Percentiles rank a stretch among this genome's conserved stretches.
phyloP scores from a whole-genome alignment of 371 early-diverging fungal species.

The Mucor saturninus region DNA sequence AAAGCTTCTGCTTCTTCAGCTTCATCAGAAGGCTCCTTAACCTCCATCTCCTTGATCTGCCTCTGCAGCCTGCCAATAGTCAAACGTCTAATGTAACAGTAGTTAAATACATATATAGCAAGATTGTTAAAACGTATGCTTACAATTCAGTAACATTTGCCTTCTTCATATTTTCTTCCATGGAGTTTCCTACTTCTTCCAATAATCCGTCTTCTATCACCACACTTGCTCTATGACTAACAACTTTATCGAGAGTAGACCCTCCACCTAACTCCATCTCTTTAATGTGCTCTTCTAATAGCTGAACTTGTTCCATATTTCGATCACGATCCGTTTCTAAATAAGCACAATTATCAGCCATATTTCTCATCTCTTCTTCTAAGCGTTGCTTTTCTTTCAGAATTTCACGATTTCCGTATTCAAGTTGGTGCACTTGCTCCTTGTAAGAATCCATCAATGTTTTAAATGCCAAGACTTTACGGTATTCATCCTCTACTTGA shows the following conservation, averaged over 20 bases:
- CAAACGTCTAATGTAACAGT: conserved; percentile 29
- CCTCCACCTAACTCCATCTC: conserved; percentile 79
- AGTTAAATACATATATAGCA: neutral
- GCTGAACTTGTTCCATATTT: conserved; percentile 77
- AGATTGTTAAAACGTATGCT: neutral
- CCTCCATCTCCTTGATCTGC: conserved; percentile 46
- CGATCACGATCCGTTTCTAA: conserved; percentile 70
- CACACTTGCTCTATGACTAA: conserved; percentile 44
- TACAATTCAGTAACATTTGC: conserved; percentile 59
- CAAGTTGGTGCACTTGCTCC: conserved; percentile 78
- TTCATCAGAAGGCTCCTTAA: conserved; percentile 17
- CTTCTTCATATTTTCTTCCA: conserved; percentile 58
- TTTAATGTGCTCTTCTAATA: conserved; percentile 80
- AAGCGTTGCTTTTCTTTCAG: conserved; percentile 69
- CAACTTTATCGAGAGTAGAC: conserved; percentile 34
- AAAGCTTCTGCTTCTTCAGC: conserved; percentile 55
- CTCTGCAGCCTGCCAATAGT: conserved; percentile 44
- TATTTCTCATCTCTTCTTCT: conserved; percentile 69
- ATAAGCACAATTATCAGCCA: conserved; percentile 64
- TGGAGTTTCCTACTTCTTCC: conserved; percentile 25
- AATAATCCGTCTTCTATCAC: conserved; percentile 38
- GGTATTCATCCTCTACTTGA: conserved; percentile 87
- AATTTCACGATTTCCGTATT: conserved; percentile 68
- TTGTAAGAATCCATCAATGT: conserved; percentile 86
- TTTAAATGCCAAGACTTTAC: conserved; percentile 78